phyloP scores from a whole-genome alignment of 345 rosid species.

The Citrus reticulata region DNA sequence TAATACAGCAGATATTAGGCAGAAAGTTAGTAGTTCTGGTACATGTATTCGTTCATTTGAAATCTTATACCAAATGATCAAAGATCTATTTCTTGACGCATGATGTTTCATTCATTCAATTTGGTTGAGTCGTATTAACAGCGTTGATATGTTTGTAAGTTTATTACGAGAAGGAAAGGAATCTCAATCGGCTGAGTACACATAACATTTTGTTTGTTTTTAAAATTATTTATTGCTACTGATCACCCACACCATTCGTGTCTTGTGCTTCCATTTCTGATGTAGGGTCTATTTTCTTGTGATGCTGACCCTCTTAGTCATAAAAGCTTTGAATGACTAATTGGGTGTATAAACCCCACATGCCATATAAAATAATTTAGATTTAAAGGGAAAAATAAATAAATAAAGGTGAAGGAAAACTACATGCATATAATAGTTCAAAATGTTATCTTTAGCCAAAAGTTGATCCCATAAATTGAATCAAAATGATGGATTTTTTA shows the following conservation, averaged over 20 bases:
- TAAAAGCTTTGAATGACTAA: conserved; percentile 5
- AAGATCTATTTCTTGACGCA: not conserved
- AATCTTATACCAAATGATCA: not conserved
- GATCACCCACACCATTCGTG: conserved; percentile 14
- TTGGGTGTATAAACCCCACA: conserved; percentile 2
- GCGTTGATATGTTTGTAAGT: not conserved
- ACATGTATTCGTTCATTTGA: too few relatives aligned
- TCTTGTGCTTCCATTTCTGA: not conserved
- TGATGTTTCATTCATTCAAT: not conserved
- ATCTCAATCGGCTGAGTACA: not conserved
- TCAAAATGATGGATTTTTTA: too few relatives aligned
- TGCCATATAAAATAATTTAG: not conserved
- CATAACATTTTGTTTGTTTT: conserved; percentile 12
- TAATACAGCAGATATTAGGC: not conserved
- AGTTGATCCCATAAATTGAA: not conserved
- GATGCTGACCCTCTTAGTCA: conserved; percentile 20
- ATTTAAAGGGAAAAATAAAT: not conserved
- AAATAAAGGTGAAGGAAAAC: not conserved
- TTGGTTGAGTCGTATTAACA: not conserved
- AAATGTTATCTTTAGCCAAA: conserved; percentile 3
- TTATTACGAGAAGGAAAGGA: not conserved
- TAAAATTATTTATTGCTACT: conserved; percentile 11
- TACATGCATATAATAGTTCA: not conserved
- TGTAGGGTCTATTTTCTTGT: conserved; percentile 19
- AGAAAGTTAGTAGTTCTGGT: not conserved